Conservation (phyloP, 179 eudicot genomes). For the Silene vulgaris region DNA sequence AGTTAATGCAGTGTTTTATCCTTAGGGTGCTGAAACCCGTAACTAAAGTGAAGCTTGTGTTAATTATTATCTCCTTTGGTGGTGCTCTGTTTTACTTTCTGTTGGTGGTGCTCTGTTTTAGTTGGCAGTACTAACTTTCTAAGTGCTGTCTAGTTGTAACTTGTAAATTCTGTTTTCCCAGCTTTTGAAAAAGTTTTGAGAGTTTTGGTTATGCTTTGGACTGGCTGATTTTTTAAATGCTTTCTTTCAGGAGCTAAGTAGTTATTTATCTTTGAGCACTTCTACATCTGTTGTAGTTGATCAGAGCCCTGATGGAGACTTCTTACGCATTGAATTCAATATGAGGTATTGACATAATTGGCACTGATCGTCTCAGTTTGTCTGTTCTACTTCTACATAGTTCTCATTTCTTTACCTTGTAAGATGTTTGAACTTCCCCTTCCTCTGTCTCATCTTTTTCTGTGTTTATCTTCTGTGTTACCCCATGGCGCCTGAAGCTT, state of each 20-base stretch:
- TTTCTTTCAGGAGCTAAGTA: constrained; percentile 64
- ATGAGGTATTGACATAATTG: constrained; percentile 45
- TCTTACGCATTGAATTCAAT: constrained; percentile 75
- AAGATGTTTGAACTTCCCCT: not conserved
- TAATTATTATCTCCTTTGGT: not conserved
- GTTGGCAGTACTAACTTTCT: not conserved
- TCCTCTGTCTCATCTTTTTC: not conserved
- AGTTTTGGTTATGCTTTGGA: not conserved
- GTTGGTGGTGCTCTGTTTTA: not conserved
- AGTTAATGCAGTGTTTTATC: not conserved
- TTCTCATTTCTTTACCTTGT: not conserved
- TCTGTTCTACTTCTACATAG: not conserved
- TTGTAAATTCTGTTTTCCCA: not conserved
- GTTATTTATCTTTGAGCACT: constrained; percentile 67
- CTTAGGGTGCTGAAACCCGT: not conserved
- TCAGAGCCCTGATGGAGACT: constrained; percentile 78
- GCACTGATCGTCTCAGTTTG: not conserved
- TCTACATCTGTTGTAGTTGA: constrained; percentile 74
- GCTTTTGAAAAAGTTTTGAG: not conserved
- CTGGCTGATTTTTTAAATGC: not conserved
- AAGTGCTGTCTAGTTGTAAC: not conserved
- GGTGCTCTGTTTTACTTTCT: constrained; percentile 6
- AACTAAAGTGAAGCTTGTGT: not conserved
- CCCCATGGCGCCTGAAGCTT: not conserved
- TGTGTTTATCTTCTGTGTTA: not conserved